Conservation (phyloP, 1,139 yeast species). For the Groenewaldozyma sp. region DNA sequence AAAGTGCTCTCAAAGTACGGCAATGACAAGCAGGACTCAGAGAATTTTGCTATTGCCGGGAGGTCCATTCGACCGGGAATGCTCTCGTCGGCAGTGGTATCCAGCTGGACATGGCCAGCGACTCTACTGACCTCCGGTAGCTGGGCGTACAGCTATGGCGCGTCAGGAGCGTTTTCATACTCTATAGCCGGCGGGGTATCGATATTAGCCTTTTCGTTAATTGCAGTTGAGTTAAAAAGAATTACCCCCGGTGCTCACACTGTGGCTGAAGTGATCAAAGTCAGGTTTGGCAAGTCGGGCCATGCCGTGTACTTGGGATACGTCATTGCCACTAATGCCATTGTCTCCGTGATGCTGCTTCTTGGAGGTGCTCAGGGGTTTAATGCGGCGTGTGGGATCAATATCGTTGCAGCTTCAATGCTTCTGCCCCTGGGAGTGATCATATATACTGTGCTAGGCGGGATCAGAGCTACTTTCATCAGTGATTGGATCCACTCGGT, state of each 20-base stretch:
- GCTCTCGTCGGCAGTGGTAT: slow-evolving; percentile 75
- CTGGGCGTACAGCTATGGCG: slow-evolving; percentile 65
- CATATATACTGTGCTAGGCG: slow-evolving; percentile 72
- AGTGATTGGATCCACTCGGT: slow-evolving; percentile 72
- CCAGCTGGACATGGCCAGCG: slow-evolving; percentile 92
- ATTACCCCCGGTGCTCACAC: slow-evolving; percentile 44
- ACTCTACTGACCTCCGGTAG: slow-evolving; percentile 65
- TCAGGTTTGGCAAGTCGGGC: slow-evolving; percentile 56
- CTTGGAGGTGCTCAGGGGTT: slow-evolving; percentile 69
- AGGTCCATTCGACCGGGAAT: slow-evolving; percentile 70
- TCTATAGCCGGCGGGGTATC: slow-evolving; percentile 67
- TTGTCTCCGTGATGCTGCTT: slow-evolving; percentile 78
- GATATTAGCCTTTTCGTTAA: slow-evolving; percentile 54
- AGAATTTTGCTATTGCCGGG: slow-evolving; percentile 83
- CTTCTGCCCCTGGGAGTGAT: slow-evolving; percentile 74
- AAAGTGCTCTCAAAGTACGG: slow-evolving; percentile 62
- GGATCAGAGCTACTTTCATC: slow-evolving; percentile 76
- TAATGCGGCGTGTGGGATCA: slow-evolving; percentile 50
- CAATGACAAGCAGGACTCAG: slow-evolving; percentile 57
- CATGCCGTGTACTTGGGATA: slow-evolving; percentile 62
- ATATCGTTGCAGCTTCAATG: slow-evolving; percentile 67
- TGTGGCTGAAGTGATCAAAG: slow-evolving; percentile 54
- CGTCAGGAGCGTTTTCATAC: slow-evolving; percentile 62
- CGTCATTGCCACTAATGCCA: slow-evolving; percentile 70
- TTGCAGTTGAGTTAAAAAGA: slow-evolving; percentile 53